Base-by-base conservation (phyloP, 306 rosid species). In the Vachellia pachyceras region DNA sequence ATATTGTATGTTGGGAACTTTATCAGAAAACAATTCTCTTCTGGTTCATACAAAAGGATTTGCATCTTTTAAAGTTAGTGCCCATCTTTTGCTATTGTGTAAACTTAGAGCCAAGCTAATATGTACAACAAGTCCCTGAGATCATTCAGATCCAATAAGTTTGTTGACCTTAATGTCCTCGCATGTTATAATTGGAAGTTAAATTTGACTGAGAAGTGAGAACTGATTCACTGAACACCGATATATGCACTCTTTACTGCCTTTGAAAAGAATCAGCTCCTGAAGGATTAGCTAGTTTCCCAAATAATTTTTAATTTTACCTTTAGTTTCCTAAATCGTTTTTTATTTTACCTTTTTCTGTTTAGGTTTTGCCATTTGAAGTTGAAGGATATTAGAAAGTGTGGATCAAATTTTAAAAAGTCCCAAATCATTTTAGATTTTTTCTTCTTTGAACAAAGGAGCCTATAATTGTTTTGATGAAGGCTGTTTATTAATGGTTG, bases 31-130 rank as follows among this genome's bases (percentile, higher is more conserved):
- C 58, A 75, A 54, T 84, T 81, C 63, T 75, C 84, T 80, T 77
- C 79, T 75, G 69, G 84, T 68, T 41, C 85, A 64, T 79, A 72
- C 50, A 15, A 80, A 78, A 82, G 81, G 82, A 79, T 83, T 87
- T 78, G 69, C 86, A 50, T 39, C 83, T 83, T 61, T 61, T 76
- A 79, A 82, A 76, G 46, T 36, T 70, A 77, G 79, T 50, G 75
- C 45, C 66, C 74, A 42, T 83, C 79, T 69, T 80, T 2, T 75
- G 73, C 55, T 70, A 36, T 29, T 58, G 41, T n/a, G 11, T 54
- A 54, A 54, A n/a, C 61, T 54, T n/a, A 7, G 61, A 55, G 29
- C 61, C 20, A 55, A 55, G 29, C 29, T 55, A 55, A 55, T 55
- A 12, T 55, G 61, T n/a, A 55, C 29, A 55, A 55, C 6, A 55